Evolutionary conservation across 1,139 yeast genomes (phyloP).

Genomic region (Ogataea hybrid): DNA sequence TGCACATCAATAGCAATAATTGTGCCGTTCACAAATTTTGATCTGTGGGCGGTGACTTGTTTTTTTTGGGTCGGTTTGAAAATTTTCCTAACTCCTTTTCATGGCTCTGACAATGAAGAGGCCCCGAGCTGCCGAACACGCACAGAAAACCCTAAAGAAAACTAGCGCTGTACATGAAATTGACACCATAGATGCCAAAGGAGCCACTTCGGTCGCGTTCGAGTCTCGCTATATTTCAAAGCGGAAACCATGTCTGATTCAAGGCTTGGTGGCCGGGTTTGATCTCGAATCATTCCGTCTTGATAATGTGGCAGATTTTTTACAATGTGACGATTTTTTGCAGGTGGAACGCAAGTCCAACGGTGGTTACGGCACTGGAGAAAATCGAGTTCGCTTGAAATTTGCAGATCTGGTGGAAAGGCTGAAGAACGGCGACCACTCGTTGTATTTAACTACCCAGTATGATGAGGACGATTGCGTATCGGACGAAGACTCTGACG

Average conservation of each 20-base stretch:
- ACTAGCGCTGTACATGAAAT: slow-evolving; percentile 4
- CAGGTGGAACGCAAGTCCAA: slow-evolving; percentile 55
- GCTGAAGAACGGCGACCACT: slow-evolving; percentile 40
- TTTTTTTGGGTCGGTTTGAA: not conserved
- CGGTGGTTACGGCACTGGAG: slow-evolving; percentile 69
- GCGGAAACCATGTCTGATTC: slow-evolving; percentile 42
- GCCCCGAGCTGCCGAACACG: not conserved
- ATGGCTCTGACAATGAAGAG: slow-evolving; percentile 1
- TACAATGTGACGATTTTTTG: slow-evolving; percentile 40
- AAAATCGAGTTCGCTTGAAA: slow-evolving; percentile 46
- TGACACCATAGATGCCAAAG: slow-evolving; percentile 15
- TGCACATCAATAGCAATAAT: not conserved
- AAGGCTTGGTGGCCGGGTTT: slow-evolving; percentile 27
- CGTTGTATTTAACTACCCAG: slow-evolving; percentile 65
- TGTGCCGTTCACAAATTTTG: not conserved
- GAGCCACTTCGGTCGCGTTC: slow-evolving; percentile 23
- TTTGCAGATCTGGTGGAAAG: slow-evolving; percentile 45
- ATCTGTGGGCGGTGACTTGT: not conserved
- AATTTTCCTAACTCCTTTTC: not conserved
- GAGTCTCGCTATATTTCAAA: slow-evolving; percentile 33
- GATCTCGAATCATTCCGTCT: slow-evolving; percentile 36
- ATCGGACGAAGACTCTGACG: slow-evolving; percentile 20
- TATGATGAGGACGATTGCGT: slow-evolving; percentile 38
- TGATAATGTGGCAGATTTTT: slow-evolving; percentile 32
- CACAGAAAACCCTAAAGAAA: not conserved